Evolutionary conservation across 164 flowering plant genomes (phyloP), one percentile per base, ranked within the genome.

Genomic region (Macadamia integrifolia): DNA sequence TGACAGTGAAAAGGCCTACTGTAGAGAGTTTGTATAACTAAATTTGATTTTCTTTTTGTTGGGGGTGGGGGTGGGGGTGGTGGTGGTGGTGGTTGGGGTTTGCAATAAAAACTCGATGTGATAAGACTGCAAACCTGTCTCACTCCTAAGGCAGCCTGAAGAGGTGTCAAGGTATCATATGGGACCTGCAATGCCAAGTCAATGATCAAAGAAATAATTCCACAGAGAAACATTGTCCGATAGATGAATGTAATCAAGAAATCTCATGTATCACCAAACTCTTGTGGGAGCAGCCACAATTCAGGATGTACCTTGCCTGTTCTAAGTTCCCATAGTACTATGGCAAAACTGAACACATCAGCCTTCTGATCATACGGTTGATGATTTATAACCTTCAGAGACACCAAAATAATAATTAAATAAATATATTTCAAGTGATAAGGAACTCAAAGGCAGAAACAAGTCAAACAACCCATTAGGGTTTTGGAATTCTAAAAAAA

Each of bases 101-200:
- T 35, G 40, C 40, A 35, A 35, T 35, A 5, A 35, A 2, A 35
- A 35, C 40, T 35, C 40, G 5, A 35, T 5, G 40, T 35, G 40
- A 65, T 50, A 53, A 48, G 55, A 55, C 29, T 49, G 28, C 78
- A 66, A 55, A 93, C 98, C 97, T 91, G 92, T 87, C 96, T 87
- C 71, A 93, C 98, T 79, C 98, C 98, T 60, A 93, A 73, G 14
- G 98, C 98, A 77, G 98, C 98, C 78, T 93, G 98, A 62, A 93
- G 72, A 7, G 98, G 98, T 57, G 97, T 88, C 97, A 90, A 78
- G 75, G 70, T 74, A 66, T 85, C 95, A 76, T 93, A 93, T 61
- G 98, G 98, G 65, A 93, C 75, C 98, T 93, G 86, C 68, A 78
- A 74, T 55, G 61, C 68, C 66, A 75, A 72, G 32, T 32, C 44